Conservation (phyloP, 345 rosid genomes). For the Boechera divaricarpa region DNA sequence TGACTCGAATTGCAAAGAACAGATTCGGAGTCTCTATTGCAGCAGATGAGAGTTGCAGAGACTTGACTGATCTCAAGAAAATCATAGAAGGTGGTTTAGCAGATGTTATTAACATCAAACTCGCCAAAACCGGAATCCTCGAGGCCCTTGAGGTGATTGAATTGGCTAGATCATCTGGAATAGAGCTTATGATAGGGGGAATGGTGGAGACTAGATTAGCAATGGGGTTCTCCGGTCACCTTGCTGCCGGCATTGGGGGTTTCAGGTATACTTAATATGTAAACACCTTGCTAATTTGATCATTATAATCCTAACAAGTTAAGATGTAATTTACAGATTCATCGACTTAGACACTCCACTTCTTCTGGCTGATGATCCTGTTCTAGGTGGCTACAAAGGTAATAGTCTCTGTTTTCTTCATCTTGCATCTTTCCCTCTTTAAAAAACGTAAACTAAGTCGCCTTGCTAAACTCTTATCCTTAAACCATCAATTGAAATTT, state of each 20-base stretch:
- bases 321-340: constrained; percentile 53
- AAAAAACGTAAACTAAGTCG: background rate
- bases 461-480: background rate
- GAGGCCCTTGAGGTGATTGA: constrained; percentile 83
- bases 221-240: constrained; percentile 95
- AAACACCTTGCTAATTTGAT: background rate
- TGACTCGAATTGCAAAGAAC: constrained; percentile 63
- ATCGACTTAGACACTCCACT: constrained; percentile 92
- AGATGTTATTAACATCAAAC: constrained; percentile 84
- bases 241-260: constrained; percentile 90
- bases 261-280: constrained; percentile 61
- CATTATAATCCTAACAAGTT: background rate
- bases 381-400: constrained; percentile 88
- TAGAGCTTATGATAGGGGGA: constrained; percentile 89
- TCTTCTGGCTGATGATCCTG: constrained; percentile 89
- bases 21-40: constrained; percentile 83
- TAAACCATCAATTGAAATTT: background rate
- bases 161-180: constrained; percentile 64
- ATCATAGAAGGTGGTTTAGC: constrained; percentile 66
- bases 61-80: constrained; percentile 69
- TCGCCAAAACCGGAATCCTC: constrained; percentile 77
- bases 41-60: constrained; percentile 94
- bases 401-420: constrained; percentile 26
- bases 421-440: background rate
- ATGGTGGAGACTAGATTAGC: constrained; percentile 97